phyloP scores from a whole-genome alignment of 495 filamentous ascomycete genomes.

The Podospora tetraspora region DNA sequence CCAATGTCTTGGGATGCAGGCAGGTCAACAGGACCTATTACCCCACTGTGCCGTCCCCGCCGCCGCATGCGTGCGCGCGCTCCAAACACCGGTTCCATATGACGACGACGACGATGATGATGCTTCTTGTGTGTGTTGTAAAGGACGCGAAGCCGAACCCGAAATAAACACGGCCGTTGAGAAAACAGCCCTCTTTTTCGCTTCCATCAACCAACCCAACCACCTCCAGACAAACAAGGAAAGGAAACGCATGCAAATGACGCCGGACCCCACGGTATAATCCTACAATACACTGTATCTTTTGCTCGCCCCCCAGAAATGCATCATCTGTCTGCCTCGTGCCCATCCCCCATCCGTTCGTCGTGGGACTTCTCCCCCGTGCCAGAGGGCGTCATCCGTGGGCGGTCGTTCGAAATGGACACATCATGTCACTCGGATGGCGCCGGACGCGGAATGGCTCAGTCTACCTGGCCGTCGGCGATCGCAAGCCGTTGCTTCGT shows the following conservation, averaged over 20 bases:
- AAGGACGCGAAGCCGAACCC: not conserved
- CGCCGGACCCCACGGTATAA: not conserved
- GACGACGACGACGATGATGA: not conserved
- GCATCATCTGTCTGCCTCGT: not conserved
- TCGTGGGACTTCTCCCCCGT: not conserved
- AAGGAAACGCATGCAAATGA: not conserved
- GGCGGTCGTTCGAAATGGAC: not conserved
- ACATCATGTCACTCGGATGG: not conserved
- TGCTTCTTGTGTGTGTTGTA: not conserved
- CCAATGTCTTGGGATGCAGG: no score
- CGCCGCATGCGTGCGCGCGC: no score
- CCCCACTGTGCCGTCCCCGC: no score
- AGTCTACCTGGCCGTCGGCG: slow-evolving; percentile 65
- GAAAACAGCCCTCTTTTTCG: not conserved
- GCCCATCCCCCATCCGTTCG: not conserved
- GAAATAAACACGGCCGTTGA: no score
- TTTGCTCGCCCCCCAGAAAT: not conserved
- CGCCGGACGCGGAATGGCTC: not conserved
- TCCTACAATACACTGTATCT: not conserved
- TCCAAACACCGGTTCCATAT: not conserved
- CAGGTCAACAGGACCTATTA: no score
- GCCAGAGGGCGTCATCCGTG: not conserved
- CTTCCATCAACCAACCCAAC: not conserved
- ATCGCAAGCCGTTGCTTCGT: slow-evolving; percentile 82
- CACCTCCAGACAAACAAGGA: not conserved